These are phyloP conservation scores for Helotiales sp. DNA, from an alignment of 2,329 filamentous ascomycete genomes.

Conservation along the genomic window DNA sequence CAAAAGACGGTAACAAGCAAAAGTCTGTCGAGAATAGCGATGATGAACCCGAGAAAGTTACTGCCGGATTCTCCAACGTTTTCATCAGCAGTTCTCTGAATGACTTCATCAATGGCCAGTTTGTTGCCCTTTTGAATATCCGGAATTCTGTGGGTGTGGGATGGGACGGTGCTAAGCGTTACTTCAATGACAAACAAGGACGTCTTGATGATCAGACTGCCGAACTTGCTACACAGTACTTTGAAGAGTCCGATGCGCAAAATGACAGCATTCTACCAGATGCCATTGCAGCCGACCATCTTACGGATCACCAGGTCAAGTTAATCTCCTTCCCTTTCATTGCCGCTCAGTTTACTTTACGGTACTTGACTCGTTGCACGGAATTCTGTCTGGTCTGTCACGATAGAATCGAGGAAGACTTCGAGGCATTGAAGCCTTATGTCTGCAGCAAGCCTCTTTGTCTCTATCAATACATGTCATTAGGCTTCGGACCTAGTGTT, in stretches of 20 bases:
- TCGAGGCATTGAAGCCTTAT: conserved; percentile 76
- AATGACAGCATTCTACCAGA: conserved; percentile 30
- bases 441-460: conserved; percentile 79
- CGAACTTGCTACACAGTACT: conserved; percentile 25
- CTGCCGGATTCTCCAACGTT: conserved; percentile 55
- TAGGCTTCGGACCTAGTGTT: conserved; percentile 85
- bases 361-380: conserved; percentile 79
- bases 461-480: conserved; percentile 83
- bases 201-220: conserved; percentile 27
- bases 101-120: conserved; percentile 67
- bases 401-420: conserved; percentile 64
- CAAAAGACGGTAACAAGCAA: conserved; percentile 36
- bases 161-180: conserved; percentile 68
- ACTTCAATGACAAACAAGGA: conserved; percentile 37
- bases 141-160: conserved; percentile 56
- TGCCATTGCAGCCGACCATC: conserved; percentile 41
- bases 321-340: conserved; percentile 58
- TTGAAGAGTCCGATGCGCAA: conserved; percentile 10
- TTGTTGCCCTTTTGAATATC: conserved; percentile 66
- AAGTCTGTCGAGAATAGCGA: neutral
- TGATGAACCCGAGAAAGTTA: neutral
- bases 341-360: conserved; percentile 76
- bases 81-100: conserved; percentile 77
- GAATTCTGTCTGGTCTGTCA: conserved; percentile 90
- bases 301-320: conserved; percentile 36